These are phyloP conservation scores for Beauveria scarabaeidicola DNA, from an alignment of 2,329 filamentous ascomycete species.

Conservation along the genomic window DNA sequence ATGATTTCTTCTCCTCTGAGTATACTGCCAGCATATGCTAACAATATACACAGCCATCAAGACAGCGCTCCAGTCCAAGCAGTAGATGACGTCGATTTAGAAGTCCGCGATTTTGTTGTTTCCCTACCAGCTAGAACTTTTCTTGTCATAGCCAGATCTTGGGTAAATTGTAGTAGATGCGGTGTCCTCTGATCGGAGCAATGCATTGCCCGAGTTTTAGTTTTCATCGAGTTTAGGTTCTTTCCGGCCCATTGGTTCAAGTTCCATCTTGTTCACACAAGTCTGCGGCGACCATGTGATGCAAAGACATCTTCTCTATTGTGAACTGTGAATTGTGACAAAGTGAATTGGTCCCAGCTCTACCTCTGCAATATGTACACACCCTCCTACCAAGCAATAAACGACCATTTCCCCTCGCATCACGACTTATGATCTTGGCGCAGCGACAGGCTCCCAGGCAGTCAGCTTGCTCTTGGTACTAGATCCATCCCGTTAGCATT, in stretches of 20 bases:
- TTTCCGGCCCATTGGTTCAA: not conserved
- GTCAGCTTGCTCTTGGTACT: slow-evolving; percentile 47
- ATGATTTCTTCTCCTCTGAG: slow-evolving; percentile 20
- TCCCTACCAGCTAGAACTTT: not conserved
- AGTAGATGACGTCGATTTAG: slow-evolving; percentile 7
- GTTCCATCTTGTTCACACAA: not conserved
- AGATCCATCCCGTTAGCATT: slow-evolving; percentile 16
- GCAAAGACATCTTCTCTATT: too few species aligned
- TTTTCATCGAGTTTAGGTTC: not conserved
- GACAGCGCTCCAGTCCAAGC: slow-evolving; percentile 27
- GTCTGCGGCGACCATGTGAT: not conserved
- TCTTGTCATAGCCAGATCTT: not conserved
- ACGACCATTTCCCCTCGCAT: not conserved
- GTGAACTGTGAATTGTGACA: not conserved
- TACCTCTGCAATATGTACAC: slow-evolving; percentile 21
- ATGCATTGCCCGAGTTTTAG: not conserved
- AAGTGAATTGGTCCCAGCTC: not conserved
- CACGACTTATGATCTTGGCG: slow-evolving; percentile 22
- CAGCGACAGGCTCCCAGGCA: slow-evolving; percentile 42
- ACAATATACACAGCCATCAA: slow-evolving; percentile 29
- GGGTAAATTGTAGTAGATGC: slow-evolving; percentile 6
- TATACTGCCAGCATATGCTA: slow-evolving; percentile 12
- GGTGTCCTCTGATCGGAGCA: not conserved
- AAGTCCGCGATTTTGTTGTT: not conserved
- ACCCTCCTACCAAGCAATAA: not conserved